Evolutionary conservation across 2,329 filamentous ascomycete genomes (phyloP).

Genomic region (Colletotrichum gloeosporioides): DNA sequence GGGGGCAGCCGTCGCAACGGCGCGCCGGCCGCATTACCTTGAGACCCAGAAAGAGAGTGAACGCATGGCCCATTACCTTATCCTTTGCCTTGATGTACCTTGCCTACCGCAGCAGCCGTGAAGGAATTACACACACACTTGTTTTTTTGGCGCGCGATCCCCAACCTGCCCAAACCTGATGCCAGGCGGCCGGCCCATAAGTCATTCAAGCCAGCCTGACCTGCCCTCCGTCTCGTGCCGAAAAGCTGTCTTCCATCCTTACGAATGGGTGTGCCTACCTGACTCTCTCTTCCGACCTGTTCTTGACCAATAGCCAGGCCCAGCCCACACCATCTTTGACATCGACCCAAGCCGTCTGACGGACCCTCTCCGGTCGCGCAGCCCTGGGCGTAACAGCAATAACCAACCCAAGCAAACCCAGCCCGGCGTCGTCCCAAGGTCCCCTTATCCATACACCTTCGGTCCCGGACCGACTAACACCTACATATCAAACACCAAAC

Average conservation of each 20-base stretch:
- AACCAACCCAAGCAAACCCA: not conserved
- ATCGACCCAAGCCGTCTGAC: not conserved
- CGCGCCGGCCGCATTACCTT: not conserved
- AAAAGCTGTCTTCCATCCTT: not conserved
- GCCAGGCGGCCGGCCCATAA: not conserved
- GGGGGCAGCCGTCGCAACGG: not conserved
- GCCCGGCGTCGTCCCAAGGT: not conserved
- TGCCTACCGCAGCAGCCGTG: not conserved
- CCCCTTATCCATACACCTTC: not conserved
- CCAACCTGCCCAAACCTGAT: not conserved
- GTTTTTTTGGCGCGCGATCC: not conserved
- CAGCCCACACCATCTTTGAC: not conserved
- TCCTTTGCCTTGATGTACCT: not conserved
- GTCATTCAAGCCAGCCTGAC: not conserved
- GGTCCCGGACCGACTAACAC: not conserved
- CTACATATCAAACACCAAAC: not conserved
- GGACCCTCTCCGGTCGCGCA: not conserved
- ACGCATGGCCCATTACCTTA: not conserved
- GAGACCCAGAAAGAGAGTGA: not conserved
- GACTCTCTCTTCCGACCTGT: not conserved
- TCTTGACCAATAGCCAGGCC: not conserved
- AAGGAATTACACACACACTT: not conserved
- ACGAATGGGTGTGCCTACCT: not conserved
- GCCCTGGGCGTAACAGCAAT: not conserved
- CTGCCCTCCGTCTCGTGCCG: slow-evolving; percentile 3